These are phyloP conservation scores for Yarrowia phangngaensis DNA, from an alignment of 805 yeast genomes.

Conservation along the genomic window DNA sequence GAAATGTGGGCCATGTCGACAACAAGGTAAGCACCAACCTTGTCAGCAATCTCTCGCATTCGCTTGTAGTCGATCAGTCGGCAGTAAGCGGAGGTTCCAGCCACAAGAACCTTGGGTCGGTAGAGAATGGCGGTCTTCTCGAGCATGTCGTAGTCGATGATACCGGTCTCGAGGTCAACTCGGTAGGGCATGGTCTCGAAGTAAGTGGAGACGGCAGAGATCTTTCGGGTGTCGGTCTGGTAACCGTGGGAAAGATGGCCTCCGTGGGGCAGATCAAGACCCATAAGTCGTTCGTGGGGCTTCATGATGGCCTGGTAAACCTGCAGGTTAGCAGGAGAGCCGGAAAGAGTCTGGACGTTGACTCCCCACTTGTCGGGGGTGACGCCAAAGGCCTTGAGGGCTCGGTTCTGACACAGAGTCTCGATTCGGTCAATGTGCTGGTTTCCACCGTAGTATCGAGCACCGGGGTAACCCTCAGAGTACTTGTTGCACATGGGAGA, in stretches of 20 bases:
- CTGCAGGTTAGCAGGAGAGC: constrained; percentile 96
- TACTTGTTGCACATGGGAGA: constrained; percentile 98
- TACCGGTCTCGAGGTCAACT: constrained; percentile 84
- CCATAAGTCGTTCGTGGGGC: constrained; percentile 96
- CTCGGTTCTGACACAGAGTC: constrained; percentile 87
- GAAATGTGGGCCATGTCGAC: constrained; percentile 99
- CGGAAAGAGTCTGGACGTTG: constrained; percentile 92
- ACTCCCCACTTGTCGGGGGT: constrained; percentile 92
- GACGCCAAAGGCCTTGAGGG: constrained; percentile 80
- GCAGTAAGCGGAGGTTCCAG: constrained; percentile 98
- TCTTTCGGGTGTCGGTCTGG: constrained; percentile 89
- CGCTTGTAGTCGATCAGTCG: constrained; percentile 94
- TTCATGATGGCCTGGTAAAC: constrained; percentile 94
- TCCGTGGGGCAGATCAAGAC: constrained; percentile 96
- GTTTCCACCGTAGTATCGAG: constrained; percentile 98
- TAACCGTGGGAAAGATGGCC: constrained; percentile 98
- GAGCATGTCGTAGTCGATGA: constrained; percentile 92
- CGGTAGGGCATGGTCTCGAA: constrained; percentile 99
- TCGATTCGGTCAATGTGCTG: constrained; percentile 95
- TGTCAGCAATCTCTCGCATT: constrained; percentile 94
- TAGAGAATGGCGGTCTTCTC: constrained; percentile 85
- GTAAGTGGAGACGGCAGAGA: constrained; percentile 92
- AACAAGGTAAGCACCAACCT: constrained; percentile 92
- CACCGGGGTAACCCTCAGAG: constrained; percentile 99
- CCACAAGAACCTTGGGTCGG: constrained; percentile 95